These are phyloP conservation scores for Triticum urartu DNA, from an alignment of 176 grass and related monocot species.

Conservation along the genomic window DNA sequence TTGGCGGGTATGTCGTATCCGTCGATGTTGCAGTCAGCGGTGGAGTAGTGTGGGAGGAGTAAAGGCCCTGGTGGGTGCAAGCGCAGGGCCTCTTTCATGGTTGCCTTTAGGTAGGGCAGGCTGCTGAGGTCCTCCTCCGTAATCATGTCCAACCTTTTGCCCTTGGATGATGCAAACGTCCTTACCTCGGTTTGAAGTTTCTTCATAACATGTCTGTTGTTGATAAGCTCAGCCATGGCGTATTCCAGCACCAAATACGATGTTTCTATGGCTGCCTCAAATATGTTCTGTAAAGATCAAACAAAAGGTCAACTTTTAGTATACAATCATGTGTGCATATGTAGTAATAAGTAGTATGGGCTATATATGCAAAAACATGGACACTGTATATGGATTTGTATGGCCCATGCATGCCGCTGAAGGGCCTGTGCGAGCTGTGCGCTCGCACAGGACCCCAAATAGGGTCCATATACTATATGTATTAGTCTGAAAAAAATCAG, in stretches of 20 bases:
- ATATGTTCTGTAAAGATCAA: not conserved
- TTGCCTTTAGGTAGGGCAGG: constrained; percentile 31
- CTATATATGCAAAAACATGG: too few relatives aligned
- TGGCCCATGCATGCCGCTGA: too few relatives aligned
- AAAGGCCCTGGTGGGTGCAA: constrained; percentile 41
- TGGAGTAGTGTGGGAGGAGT: constrained; percentile 34
- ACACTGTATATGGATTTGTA: too few relatives aligned
- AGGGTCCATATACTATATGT: too few relatives aligned
- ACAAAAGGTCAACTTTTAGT: not conserved
- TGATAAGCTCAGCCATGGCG: constrained; percentile 33
- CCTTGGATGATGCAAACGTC: not conserved
- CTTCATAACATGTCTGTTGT: constrained; percentile 13
- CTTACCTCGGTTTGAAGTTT: constrained; percentile 32
- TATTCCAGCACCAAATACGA: constrained; percentile 25
- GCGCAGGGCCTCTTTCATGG: constrained; percentile 32
- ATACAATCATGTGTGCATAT: too few relatives aligned
- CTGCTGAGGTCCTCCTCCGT: constrained; percentile 13
- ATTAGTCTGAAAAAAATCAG: too few relatives aligned
- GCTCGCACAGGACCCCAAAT: too few relatives aligned
- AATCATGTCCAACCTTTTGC: not conserved
- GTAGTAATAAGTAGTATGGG: too few relatives aligned
- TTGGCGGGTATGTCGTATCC: constrained; percentile 27
- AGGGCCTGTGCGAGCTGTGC: too few relatives aligned
- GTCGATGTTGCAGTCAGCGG: constrained; percentile 15
- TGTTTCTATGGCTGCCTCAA: not conserved